A percentile compares a stretch with the other conserved stretches of the same genome.
Evolutionary conservation across 208 protist genomes (phyloP).

Genomic region (Leishmania guyanensis): DNA sequence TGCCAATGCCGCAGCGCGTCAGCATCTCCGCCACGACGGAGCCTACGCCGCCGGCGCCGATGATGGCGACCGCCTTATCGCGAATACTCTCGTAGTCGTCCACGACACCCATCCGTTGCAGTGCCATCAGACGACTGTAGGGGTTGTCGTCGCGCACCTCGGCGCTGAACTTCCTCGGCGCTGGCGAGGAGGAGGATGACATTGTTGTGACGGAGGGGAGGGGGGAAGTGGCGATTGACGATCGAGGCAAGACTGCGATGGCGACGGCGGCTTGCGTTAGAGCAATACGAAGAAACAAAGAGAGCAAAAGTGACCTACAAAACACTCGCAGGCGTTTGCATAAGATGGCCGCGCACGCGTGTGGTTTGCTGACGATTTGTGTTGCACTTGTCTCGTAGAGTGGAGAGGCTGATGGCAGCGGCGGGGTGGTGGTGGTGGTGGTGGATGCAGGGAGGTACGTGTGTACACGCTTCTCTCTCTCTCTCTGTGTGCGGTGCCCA

Average conservation of each 20-base stretch:
- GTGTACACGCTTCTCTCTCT: neutral
- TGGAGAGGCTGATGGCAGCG: neutral
- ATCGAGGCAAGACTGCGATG: neutral
- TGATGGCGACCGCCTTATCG: conserved; percentile 89
- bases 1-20: conserved; percentile 97
- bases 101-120: conserved; percentile 98
- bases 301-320: no score
- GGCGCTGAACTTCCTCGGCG: conserved; percentile 64
- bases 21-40: conserved; percentile 98
- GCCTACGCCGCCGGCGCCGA: conserved; percentile 96
- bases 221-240: neutral
- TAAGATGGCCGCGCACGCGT: neutral
- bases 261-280: neutral
- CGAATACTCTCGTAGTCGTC: conserved; percentile 96
- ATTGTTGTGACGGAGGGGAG: neutral
- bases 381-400: neutral
- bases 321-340: neutral
- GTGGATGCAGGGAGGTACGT: neutral
- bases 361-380: neutral
- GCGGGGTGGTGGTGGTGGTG: neutral
- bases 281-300: neutral
- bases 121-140: conserved; percentile 96
- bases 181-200: conserved; percentile 3
- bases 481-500: neutral
- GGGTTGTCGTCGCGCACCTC: conserved; percentile 95